Conservation (phyloP, 1,284 basidiomycete genomes). For the Phlebopus sp. region DNA sequence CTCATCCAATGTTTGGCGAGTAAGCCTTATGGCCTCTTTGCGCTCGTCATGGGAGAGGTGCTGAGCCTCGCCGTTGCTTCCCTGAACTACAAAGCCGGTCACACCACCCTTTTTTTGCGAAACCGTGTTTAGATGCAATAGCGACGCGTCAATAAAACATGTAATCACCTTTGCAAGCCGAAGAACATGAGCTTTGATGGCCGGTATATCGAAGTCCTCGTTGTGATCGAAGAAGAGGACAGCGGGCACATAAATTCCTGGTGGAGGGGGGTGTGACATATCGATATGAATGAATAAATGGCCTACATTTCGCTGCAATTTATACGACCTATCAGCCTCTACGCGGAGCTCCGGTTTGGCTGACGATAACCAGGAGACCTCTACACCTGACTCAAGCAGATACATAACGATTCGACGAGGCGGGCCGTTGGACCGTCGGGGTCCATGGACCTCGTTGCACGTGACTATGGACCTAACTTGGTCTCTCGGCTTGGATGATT, state of each 20-base stretch:
- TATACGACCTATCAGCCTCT: no score
- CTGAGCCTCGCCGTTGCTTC: conserved; percentile 76
- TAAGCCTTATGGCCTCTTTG: conserved; percentile 58
- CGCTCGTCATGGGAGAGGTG: conserved; percentile 75
- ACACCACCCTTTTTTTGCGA: conserved; percentile 53
- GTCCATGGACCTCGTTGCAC: no score
- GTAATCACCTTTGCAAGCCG: conserved; percentile 57
- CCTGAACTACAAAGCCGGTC: conserved; percentile 73
- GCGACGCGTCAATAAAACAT: background rate
- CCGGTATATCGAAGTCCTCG: conserved; percentile 60
- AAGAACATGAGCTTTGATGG: conserved; percentile 63
- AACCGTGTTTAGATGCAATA: background rate
- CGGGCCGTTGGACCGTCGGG: no score
- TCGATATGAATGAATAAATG: no score
- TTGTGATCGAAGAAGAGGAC: conserved; percentile 67
- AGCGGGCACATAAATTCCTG: conserved; percentile 72
- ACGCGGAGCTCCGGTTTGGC: no score
- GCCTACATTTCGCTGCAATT: no score
- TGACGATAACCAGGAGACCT: no score
- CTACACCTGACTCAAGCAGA: no score
- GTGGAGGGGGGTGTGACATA: conserved; percentile 46
- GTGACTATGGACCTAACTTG: no score
- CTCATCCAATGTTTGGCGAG: conserved; percentile 71
- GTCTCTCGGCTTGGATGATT: no score
- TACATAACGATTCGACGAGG: no score